Conservation (phyloP, 2,329 filamentous ascomycete species). For the Pseudocercospora ulei region DNA sequence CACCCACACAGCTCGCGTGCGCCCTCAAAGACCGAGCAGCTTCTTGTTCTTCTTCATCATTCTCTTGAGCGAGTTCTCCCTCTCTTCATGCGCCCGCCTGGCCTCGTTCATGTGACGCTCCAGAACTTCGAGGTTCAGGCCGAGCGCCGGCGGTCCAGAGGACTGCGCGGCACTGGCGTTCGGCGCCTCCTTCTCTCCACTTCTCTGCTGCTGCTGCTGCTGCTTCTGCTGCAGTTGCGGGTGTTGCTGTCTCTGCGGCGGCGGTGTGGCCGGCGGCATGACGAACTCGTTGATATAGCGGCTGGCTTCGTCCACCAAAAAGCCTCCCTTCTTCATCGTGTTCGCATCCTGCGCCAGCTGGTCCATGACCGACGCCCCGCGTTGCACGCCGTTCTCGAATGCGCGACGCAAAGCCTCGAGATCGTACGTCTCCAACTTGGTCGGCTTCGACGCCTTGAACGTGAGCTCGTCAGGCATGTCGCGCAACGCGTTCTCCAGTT, state of each 20-base stretch:
- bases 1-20: too few relatives aligned
- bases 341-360: slow-evolving; percentile 35
- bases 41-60: slow-evolving; percentile 34
- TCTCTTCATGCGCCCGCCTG: slow-evolving; percentile 32
- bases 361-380: slow-evolving; percentile 34
- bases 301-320: slow-evolving; percentile 34
- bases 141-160: not conserved
- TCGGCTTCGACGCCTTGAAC: slow-evolving; percentile 28
- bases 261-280: slow-evolving; percentile 33
- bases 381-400: slow-evolving; percentile 26
- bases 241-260: slow-evolving; percentile 20
- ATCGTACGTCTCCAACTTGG: slow-evolving; percentile 29
- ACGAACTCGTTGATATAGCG: slow-evolving; percentile 36
- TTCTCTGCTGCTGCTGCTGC: slow-evolving; percentile 3
- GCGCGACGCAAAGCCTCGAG: slow-evolving; percentile 28
- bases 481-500: slow-evolving; percentile 54
- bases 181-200: slow-evolving; percentile 9
- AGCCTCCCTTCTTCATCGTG: slow-evolving; percentile 33
- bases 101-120: slow-evolving; percentile 31
- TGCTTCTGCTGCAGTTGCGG: not conserved
- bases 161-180: slow-evolving; percentile 18
- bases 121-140: slow-evolving; percentile 22
- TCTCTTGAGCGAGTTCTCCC: slow-evolving; percentile 30
- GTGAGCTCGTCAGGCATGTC: slow-evolving; percentile 27
- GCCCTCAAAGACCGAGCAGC: slow-evolving; percentile 28